Evolutionary conservation across 192 early-diverging fungal genomes (phyloP).

Genomic region (Mortierella antarctica): DNA sequence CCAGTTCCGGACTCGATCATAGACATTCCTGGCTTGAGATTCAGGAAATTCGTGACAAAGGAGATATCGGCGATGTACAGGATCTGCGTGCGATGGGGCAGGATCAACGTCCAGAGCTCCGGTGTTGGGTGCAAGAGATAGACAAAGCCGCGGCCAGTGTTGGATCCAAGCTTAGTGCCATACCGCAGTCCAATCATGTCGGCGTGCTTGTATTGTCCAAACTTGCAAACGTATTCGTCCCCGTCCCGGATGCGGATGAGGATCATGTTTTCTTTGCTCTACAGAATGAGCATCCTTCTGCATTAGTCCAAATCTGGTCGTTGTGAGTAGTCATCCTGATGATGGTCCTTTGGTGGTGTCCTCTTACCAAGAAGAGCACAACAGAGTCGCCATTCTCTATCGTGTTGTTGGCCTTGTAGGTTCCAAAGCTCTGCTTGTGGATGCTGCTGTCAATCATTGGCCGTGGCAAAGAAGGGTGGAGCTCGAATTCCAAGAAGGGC

Average conservation of each 20-base stretch:
- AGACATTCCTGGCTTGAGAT: slow-evolving; percentile 84
- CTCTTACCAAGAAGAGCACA: slow-evolving; percentile 76
- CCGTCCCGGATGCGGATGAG: slow-evolving; percentile 70
- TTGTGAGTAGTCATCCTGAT: no score
- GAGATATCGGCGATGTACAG: slow-evolving; percentile 96
- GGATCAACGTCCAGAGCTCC: slow-evolving; percentile 92
- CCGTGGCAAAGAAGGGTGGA: no score
- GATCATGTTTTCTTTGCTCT: slow-evolving; percentile 80
- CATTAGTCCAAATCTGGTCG: no score
- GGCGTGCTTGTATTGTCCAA: slow-evolving; percentile 81
- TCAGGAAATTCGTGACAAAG: slow-evolving; percentile 82
- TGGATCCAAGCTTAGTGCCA: slow-evolving; percentile 79
- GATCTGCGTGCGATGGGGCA: slow-evolving; percentile 98
- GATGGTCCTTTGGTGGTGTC: no score
- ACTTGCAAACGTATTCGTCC: slow-evolving; percentile 77
- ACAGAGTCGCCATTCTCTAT: slow-evolving; percentile 86
- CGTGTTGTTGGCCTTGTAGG: slow-evolving; percentile 52
- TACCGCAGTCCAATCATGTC: slow-evolving; percentile 90
- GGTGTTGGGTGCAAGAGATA: slow-evolving; percentile 94
- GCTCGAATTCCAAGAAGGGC: no score
- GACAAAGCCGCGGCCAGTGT: slow-evolving; percentile 77
- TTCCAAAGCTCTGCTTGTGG: slow-evolving; percentile 35
- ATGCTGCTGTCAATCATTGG: no score
- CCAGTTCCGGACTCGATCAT: slow-evolving; percentile 96
- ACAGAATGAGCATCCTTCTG: not conserved